Conservation (phyloP, 2,329 filamentous ascomycete genomes). For the Phialocephala sp. region DNA sequence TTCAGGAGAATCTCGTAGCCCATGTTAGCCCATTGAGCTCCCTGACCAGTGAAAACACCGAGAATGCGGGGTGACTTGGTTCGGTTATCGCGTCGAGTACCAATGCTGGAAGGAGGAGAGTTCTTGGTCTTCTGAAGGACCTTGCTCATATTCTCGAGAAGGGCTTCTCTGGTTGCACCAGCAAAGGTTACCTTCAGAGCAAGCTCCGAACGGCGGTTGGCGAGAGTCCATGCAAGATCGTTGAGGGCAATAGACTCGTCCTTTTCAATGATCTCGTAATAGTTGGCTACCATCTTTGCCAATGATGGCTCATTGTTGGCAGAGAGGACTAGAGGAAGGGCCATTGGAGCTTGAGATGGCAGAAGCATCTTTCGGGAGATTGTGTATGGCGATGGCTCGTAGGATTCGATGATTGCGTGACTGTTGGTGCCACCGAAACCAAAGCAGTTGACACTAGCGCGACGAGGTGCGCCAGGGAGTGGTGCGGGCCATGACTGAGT, state of each 20-base stretch:
- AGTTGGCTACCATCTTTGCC: constrained; percentile 21
- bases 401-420: constrained; percentile 40
- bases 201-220: constrained; percentile 21
- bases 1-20: constrained; percentile 29
- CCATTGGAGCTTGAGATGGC: constrained; percentile 19
- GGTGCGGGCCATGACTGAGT: constrained; percentile 30
- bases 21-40: constrained; percentile 37
- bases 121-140: constrained; percentile 34
- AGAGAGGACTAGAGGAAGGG: constrained; percentile 20
- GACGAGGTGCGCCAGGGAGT: constrained; percentile 22
- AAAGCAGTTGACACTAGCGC: constrained; percentile 38
- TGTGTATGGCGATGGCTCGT: constrained; percentile 57
- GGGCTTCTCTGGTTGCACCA: constrained; percentile 19
- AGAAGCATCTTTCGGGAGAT: constrained; percentile 52
- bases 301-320: constrained; percentile 24
- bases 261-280: constrained; percentile 17
- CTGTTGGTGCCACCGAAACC: constrained; percentile 39
- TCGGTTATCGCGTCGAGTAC: constrained; percentile 18
- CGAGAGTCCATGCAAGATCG: constrained; percentile 23
- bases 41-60: constrained; percentile 37
- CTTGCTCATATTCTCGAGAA: constrained; percentile 18
- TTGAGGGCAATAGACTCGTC: constrained; percentile 21
- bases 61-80: constrained; percentile 22
- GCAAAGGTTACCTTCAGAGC: constrained; percentile 18
- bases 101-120: constrained; percentile 12